phyloP scores from a whole-genome alignment of 2,329 filamentous ascomycete species.

The Xylariales sp. region DNA sequence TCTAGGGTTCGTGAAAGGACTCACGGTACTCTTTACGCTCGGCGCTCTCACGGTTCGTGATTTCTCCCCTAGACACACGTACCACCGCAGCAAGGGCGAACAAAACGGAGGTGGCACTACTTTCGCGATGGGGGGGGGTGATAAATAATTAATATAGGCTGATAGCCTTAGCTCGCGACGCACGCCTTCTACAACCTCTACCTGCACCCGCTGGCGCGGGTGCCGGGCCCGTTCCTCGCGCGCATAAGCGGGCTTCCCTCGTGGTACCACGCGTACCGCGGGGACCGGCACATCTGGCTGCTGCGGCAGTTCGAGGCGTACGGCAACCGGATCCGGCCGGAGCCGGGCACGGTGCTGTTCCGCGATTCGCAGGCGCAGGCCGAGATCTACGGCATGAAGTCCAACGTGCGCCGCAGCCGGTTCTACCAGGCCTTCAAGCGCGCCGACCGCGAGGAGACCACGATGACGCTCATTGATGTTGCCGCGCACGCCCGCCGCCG shows the following conservation, averaged over 20 bases:
- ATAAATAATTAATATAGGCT: too few species aligned
- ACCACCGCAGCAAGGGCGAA: too few species aligned
- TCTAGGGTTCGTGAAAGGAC: too few species aligned
- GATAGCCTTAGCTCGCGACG: too few species aligned
- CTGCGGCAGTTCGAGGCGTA: constrained; percentile 40
- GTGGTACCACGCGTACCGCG: constrained; percentile 36
- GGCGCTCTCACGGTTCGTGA: too few species aligned
- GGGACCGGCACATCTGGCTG: constrained; percentile 43
- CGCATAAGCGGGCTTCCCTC: constrained; percentile 39
- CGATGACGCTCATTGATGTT: constrained; percentile 36
- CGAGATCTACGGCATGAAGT: constrained; percentile 41
- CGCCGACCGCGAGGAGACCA: constrained; percentile 24
- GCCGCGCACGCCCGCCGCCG: constrained; percentile 37
- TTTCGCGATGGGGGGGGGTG: too few species aligned
- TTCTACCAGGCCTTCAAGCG: constrained; percentile 37
- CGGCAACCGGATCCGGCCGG: constrained; percentile 36
- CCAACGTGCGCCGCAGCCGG: constrained; percentile 39
- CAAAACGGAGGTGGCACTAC: too few species aligned
- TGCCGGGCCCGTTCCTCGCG: too few species aligned
- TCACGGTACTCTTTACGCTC: too few species aligned
- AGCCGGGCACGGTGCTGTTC: constrained; percentile 41
- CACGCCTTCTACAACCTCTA: too few species aligned
- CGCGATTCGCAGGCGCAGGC: constrained; percentile 34
- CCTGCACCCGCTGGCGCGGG: too few species aligned
- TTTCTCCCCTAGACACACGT: too few species aligned